Evolutionary conservation across 768 basidiomycete species (phyloP).

Genomic region (Boletales sp.): DNA sequence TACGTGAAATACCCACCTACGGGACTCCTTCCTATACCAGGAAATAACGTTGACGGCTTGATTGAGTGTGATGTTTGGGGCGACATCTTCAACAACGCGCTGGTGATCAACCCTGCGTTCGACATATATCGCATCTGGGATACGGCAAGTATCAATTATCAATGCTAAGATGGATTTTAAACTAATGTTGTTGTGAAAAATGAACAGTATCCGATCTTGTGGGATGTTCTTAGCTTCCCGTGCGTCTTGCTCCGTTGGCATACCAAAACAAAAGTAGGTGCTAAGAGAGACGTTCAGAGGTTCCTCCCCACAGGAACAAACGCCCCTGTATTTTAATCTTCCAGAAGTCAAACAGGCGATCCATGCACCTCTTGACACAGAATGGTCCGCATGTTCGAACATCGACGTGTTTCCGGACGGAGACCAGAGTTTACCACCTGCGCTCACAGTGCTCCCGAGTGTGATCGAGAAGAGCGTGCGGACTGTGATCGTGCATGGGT

Average conservation of each 20-base stretch:
- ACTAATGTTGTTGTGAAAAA: neutral
- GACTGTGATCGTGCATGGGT: conserved; percentile 66
- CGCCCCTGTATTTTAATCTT: conserved; percentile 69
- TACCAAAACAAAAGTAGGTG: neutral
- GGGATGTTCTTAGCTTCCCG: conserved; percentile 86
- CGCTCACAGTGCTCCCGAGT: conserved; percentile 62
- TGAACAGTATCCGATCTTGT: conserved; percentile 54
- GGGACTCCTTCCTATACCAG: conserved; percentile 66
- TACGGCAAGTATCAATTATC: conserved; percentile 35
- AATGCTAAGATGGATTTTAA: neutral
- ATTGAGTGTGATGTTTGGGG: conserved; percentile 67
- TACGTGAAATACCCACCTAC: conserved; percentile 66
- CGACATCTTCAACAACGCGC: conserved; percentile 56
- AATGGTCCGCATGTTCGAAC: conserved; percentile 64
- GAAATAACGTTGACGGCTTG: conserved; percentile 43
- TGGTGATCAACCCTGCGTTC: conserved; percentile 70
- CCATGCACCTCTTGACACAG: conserved; percentile 59
- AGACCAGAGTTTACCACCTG: conserved; percentile 59
- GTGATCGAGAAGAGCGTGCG: conserved; percentile 74
- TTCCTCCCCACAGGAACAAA: conserved; percentile 51
- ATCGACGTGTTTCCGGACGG: conserved; percentile 58
- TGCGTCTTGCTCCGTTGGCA: conserved; percentile 27
- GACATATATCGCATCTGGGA: conserved; percentile 77
- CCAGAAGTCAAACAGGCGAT: conserved; percentile 61
- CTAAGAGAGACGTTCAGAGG: conserved; percentile 35